These are phyloP conservation scores for Penicillium italicum DNA, from an alignment of 2,329 filamentous ascomycete genomes.

Conservation along the genomic window DNA sequence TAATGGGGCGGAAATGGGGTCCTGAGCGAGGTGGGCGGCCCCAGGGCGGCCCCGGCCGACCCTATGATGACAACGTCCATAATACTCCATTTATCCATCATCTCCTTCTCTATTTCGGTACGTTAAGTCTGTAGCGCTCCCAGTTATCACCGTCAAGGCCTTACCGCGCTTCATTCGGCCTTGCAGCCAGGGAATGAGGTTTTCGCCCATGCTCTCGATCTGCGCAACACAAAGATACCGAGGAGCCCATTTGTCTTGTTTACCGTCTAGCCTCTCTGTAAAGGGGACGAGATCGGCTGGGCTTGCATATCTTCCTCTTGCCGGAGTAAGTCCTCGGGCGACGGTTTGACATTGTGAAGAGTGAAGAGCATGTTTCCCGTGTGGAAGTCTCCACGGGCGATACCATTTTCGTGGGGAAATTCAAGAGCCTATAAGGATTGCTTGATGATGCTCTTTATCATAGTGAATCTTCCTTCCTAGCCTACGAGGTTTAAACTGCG, in stretches of 20 bases:
- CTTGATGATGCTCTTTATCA: constrained; percentile 26
- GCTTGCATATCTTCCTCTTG: constrained; percentile 23
- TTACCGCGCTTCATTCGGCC: too few species aligned
- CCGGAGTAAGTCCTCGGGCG: constrained; percentile 17
- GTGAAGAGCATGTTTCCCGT: constrained; percentile 26
- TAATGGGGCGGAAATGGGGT: too few species aligned
- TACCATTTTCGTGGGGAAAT: constrained; percentile 25
- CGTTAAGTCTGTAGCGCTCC: too few species aligned
- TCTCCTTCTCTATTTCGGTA: too few species aligned
- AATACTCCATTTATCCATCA: too few species aligned
- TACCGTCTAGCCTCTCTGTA: constrained; percentile 26
- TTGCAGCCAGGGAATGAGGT: too few species aligned
- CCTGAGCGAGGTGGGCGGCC: too few species aligned
- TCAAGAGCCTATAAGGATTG: constrained; percentile 24
- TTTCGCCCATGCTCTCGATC: too few species aligned
- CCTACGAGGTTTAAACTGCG: constrained; percentile 19
- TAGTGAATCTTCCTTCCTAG: constrained; percentile 21
- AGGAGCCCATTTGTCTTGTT: constrained; percentile 31
- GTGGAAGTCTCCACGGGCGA: constrained; percentile 27
- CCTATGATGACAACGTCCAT: too few species aligned
- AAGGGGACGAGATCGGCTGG: constrained; percentile 16
- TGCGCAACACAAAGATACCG: constrained; percentile 28
- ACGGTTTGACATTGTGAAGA: constrained; percentile 19
- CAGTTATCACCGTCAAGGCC: too few species aligned
- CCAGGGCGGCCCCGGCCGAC: too few species aligned